phyloP scores from a whole-genome alignment of 1,284 basidiomycete species.

The Volvariella volvacea region DNA sequence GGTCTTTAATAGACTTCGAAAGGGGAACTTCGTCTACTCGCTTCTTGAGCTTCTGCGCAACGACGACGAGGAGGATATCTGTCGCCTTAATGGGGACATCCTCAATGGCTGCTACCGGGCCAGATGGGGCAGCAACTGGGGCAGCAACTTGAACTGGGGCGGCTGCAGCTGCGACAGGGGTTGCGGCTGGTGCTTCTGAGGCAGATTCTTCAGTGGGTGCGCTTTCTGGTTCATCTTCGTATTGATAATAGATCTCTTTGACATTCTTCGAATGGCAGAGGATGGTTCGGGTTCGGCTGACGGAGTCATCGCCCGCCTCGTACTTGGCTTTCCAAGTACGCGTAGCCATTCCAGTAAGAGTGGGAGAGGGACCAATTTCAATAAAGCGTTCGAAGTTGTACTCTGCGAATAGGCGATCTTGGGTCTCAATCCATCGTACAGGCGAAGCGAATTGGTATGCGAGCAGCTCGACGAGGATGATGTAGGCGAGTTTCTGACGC shows the following conservation, averaged over 20 bases:
- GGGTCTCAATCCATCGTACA: constrained; percentile 98
- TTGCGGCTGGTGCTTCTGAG: constrained; percentile 19
- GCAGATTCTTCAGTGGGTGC: constrained; percentile 36
- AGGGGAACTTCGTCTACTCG: constrained; percentile 82
- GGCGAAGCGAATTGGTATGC: constrained; percentile 97
- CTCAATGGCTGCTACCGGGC: constrained; percentile 70
- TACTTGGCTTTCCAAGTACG: constrained; percentile 96
- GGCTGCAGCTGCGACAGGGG: constrained; percentile 35
- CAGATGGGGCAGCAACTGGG: constrained; percentile 40
- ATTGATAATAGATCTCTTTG: constrained; percentile 97
- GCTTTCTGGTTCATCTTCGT: constrained; percentile 79
- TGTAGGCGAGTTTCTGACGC: constrained; percentile 90
- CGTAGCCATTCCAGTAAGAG: constrained; percentile 92
- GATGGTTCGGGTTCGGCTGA: constrained; percentile 76
- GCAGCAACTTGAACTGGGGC: constrained; percentile 35
- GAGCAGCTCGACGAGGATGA: constrained; percentile 92
- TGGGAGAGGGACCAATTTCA: constrained; percentile 95
- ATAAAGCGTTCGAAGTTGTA: constrained; percentile 92
- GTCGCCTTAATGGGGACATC: constrained; percentile 90
- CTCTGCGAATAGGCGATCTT: constrained; percentile 88
- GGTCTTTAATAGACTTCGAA: constrained; percentile 96
- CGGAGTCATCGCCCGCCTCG: constrained; percentile 83
- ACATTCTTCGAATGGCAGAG: constrained; percentile 92
- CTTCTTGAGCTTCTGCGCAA: constrained; percentile 99
- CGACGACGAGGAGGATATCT: constrained; percentile 84